Evolutionary conservation across 2,329 filamentous ascomycete species (phyloP), one percentile per base, ranked within the genome.

Genomic region (Fusarium liriodendri): DNA sequence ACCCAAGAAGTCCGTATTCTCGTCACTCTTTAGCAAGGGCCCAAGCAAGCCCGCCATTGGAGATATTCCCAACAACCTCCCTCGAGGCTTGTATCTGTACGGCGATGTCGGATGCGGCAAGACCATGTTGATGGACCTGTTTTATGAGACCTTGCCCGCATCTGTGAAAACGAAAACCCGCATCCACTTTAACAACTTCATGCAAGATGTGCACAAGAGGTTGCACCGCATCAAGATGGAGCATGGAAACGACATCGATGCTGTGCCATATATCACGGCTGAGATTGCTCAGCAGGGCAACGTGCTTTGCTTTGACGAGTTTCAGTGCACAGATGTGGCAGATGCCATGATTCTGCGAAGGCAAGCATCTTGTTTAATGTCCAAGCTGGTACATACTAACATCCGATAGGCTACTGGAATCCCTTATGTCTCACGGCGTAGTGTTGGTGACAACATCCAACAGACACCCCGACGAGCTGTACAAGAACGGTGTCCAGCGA

Each of bases 151-250:
- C 0, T 86, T 98, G 25, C 97, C 97, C 0, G 82, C 86, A 18
- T 92, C 93, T 69, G 95, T 98, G 74, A 89, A 87, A 66, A 90
- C 91, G 35, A 98, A 98, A 85, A 97, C 93, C 55, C 89, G 97
- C 57, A 98, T 99, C 79, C 97, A 99, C 85, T 99, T 99, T 84
- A 95, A 98, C 86, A 98, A 98, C 82, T 99, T 99, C 86, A 99
- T 99, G 97, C 97, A 98, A 83, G 94, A 97, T 82, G 93, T 98
- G 58, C 97, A 99, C 85, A 95, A 93, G 82, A 89, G 96, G 70
- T 86, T 98, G 78, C 97, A 98, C 85, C 91, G 91, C 80, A 92
- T 97, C 84, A 98, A 98, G 86, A 93, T 97, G 89, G 86, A 92
- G 77, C 90, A 97, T 81, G 97, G 97, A 33, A 95, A 92, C 80